Evolutionary conservation across 2,329 filamentous ascomycete genomes (phyloP).

Genomic region (Elsinoe fawcettii): DNA sequence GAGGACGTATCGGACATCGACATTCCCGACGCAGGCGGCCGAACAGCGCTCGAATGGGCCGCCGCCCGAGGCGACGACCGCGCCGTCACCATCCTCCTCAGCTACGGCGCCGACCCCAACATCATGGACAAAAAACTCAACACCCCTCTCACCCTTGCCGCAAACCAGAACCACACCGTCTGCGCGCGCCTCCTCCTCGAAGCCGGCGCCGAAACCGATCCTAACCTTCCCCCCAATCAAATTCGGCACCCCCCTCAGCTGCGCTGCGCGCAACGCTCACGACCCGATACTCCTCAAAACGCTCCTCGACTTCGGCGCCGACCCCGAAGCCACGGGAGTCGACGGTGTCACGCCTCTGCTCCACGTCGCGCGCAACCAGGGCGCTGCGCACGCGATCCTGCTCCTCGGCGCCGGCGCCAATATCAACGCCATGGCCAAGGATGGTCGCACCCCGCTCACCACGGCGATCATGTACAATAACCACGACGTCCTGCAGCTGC

Average conservation of each 20-base stretch:
- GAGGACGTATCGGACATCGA: conserved; percentile 22
- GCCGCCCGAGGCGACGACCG: conserved; percentile 23
- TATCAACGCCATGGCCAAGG: conserved; percentile 27
- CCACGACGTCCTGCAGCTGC: conserved; percentile 29
- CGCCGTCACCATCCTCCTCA: conserved; percentile 21
- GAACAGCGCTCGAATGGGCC: conserved; percentile 26
- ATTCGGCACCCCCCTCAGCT: conserved; percentile 28
- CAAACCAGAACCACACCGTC: conserved; percentile 20
- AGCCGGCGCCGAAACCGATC: conserved; percentile 27
- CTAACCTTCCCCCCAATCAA: conserved; percentile 22
- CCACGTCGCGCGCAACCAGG: conserved; percentile 28
- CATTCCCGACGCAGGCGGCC: conserved; percentile 22
- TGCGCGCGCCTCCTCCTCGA: conserved; percentile 26
- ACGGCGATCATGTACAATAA: conserved; percentile 31
- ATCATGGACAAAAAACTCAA: conserved; percentile 22
- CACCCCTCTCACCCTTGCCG: conserved; percentile 22
- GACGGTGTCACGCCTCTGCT: conserved; percentile 30
- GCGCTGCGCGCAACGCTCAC: conserved; percentile 27
- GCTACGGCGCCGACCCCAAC: conserved; percentile 24
- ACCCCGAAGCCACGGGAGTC: conserved; percentile 25
- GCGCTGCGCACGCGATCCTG: conserved; percentile 28
- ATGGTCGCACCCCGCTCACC: conserved; percentile 28
- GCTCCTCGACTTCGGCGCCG: conserved; percentile 28
- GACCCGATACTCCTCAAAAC: conserved; percentile 27
- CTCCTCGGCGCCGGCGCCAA: conserved; percentile 31